Base-by-base conservation (phyloP, 352 stramenopile species). In the Globisporangium echinulatum region DNA sequence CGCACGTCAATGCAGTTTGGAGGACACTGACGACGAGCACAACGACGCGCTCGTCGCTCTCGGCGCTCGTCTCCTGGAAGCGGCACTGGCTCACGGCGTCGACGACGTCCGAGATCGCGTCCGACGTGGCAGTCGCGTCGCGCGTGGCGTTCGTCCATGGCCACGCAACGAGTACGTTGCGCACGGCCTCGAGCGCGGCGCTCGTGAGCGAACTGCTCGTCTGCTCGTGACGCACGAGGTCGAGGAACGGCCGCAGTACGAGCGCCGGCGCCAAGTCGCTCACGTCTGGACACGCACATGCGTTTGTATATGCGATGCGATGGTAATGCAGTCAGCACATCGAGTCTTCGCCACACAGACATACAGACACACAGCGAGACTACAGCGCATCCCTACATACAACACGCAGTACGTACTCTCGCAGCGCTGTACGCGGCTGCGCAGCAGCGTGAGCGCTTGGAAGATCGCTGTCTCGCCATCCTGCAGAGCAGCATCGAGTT, bases 1-100 rank as follows among this genome's bases (percentile, higher is more conserved):
- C 79, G 46, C 87, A 98, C 48, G 92, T 78, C 17, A 99, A 73
- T n/a, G 98, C 85, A 19, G 97, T 83, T 17, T 97, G 82, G 11
- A 97, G 88, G 49, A 99, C 81, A 56, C 98, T 93, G 14, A 99
- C 79, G 8, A 99, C 88, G 59, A 97, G 72, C 56, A 97, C 91
- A 40, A 96, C 79, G 56, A 97, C 89, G 43, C 92, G 80, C 61
- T 96, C 90, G 63, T 97, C 92, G 61, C 74, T 96, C 62, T 96
- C 88, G 7, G 78, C 64, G 61, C 79, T 85, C 7, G 89, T 97
- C 52, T 97, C 94, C 61, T 99, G 93, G 75, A 98, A 98, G 33
- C 90, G 86, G 67, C 94, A 99, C 57, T 97, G 80, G 54, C 84
- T 88, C 36, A 98, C 80, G 15, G 89, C 88, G 42, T 97, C 84